phyloP scores from a whole-genome alignment of 2,329 filamentous ascomycete genomes.

The Conoideocrella luteorostrata region DNA sequence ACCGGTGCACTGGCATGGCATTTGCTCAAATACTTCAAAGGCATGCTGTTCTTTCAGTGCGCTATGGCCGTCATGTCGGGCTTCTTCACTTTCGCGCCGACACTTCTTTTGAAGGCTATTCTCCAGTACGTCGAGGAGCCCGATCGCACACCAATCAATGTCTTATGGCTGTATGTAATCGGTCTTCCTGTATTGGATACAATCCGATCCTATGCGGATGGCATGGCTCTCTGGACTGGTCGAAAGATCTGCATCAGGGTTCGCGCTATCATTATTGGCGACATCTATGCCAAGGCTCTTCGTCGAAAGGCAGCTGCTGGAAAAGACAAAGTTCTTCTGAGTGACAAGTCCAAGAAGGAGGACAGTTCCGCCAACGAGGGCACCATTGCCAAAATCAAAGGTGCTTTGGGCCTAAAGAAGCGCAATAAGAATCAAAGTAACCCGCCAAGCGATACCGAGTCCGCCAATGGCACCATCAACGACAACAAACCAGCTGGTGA shows the following conservation, averaged over 20 bases:
- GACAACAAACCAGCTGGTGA: constrained; percentile 28
- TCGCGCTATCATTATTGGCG: constrained; percentile 90
- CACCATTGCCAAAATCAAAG: constrained; percentile 45
- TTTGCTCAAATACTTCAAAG: constrained; percentile 77
- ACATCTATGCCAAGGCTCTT: constrained; percentile 94
- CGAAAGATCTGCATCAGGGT: constrained; percentile 90
- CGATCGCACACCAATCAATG: constrained; percentile 66
- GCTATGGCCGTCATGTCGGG: constrained; percentile 73
- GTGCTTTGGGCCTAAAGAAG: constrained; percentile 55
- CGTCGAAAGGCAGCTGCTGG: constrained; percentile 81
- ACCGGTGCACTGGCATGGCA: constrained; percentile 74
- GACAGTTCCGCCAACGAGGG: constrained; percentile 29
- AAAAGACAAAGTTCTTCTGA: constrained; percentile 65
- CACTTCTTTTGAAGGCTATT: constrained; percentile 82
- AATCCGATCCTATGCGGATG: constrained; percentile 74
- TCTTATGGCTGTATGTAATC: constrained; percentile 93
- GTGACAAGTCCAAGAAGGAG: constrained; percentile 34
- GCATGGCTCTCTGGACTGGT: constrained; percentile 85
- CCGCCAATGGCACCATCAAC: constrained; percentile 27
- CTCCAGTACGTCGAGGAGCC: constrained; percentile 90
- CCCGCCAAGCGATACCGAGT: constrained; percentile 26
- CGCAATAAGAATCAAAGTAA: constrained; percentile 41
- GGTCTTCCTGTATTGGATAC: constrained; percentile 78
- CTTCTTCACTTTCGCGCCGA: constrained; percentile 84
- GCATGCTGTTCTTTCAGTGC: constrained; percentile 68